A percentile compares a stretch with the other conserved stretches of the same genome.
Conservation (phyloP, 2,329 filamentous ascomycete genomes). For the Madurella fahalii region DNA sequence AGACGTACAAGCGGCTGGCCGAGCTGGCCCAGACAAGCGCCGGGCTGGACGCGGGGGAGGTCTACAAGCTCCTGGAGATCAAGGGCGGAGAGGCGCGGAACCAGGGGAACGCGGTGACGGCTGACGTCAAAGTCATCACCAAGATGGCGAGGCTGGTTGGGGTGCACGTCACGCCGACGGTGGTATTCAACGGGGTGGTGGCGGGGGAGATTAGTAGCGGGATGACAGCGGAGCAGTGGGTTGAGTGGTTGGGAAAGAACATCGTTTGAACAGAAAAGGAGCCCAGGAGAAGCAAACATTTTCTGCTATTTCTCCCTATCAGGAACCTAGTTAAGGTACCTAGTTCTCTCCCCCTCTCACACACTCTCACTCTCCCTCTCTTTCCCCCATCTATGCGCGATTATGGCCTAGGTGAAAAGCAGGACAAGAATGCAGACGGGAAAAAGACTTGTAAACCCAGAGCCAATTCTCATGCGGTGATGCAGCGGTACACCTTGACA, state of each 20-base stretch:
- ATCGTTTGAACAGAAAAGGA: conserved; percentile 34
- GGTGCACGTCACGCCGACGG: conserved; percentile 87
- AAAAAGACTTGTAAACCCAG: neutral
- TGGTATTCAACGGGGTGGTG: conserved; percentile 81
- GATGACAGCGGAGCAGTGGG: conserved; percentile 79
- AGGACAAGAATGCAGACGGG: neutral
- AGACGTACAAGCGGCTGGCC: conserved; percentile 76
- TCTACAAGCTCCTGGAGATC: conserved; percentile 67
- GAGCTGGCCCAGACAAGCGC: conserved; percentile 63
- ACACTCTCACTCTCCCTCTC: neutral
- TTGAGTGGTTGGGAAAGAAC: conserved; percentile 68
- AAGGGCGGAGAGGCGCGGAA: conserved; percentile 62
- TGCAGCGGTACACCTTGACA: conserved; percentile 7
- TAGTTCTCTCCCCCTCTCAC: neutral
- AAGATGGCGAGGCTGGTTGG: conserved; percentile 76
- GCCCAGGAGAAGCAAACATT: neutral
- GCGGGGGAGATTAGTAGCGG: conserved; percentile 73
- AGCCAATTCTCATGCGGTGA: neutral
- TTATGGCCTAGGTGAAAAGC: conserved; percentile 7
- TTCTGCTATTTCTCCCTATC: neutral
- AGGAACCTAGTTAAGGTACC: neutral
- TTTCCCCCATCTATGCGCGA: conserved; percentile 4
- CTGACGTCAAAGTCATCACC: conserved; percentile 78
- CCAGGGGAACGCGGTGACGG: conserved; percentile 73
- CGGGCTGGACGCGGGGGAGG: conserved; percentile 64